Conservation (phyloP, 2,329 filamentous ascomycete species). For the Colletotrichum neosansevieriae region DNA sequence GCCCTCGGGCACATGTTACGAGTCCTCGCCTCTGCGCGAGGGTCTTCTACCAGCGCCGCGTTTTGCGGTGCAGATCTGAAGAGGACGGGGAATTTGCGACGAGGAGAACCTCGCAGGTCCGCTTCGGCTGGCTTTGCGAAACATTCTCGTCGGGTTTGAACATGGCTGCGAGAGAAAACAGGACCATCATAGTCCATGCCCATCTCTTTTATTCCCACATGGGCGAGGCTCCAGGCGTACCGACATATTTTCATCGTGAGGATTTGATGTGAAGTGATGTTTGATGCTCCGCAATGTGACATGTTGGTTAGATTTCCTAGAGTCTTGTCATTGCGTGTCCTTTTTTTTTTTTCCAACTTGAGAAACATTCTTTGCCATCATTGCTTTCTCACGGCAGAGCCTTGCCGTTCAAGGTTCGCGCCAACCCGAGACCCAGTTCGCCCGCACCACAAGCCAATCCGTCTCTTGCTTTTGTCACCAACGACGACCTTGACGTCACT, state of each 20-base stretch:
- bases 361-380: neutral
- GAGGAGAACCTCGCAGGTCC: neutral
- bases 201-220: constrained; percentile 54
- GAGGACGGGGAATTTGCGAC: constrained; percentile 36
- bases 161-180: constrained; percentile 56
- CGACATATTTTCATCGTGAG: constrained; percentile 41
- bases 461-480: neutral
- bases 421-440: constrained; percentile 7
- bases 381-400: neutral
- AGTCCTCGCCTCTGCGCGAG: constrained; percentile 33
- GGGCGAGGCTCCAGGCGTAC: constrained; percentile 65
- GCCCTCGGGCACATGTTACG: constrained; percentile 21
- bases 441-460: neutral
- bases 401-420: constrained; percentile 4
- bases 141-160: neutral
- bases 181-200: constrained; percentile 68
- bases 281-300: neutral
- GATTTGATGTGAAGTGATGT: too few relatives aligned
- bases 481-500: constrained; percentile 31
- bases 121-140: neutral
- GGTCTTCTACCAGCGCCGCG: constrained; percentile 40
- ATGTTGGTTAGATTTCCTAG: neutral
- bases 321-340: neutral
- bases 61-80: constrained; percentile 40
- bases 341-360: neutral